Conservation (phyloP, 257 asterid species). For the Voacanga thouarsii region DNA sequence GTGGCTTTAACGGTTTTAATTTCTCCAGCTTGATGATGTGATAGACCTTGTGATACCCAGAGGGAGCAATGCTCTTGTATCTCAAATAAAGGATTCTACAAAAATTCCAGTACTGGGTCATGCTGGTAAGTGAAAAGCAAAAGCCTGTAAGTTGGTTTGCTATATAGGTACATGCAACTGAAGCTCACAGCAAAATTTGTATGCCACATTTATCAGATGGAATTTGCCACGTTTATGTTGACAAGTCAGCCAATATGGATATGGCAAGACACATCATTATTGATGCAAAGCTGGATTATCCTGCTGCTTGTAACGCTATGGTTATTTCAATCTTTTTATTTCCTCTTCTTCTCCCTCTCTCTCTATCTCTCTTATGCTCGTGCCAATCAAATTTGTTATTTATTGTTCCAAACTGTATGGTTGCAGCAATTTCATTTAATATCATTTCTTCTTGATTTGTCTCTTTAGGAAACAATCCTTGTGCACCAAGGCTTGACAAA, state of each 20-base stretch:
- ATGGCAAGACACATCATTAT: constrained; percentile 67
- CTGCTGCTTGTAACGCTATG: constrained; percentile 94
- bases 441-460: background rate
- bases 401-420: background rate
- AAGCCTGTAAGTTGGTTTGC: background rate
- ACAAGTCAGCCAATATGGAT: constrained; percentile 66
- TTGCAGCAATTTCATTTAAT: background rate
- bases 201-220: constrained; percentile 54
- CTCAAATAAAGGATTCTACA: constrained; percentile 68
- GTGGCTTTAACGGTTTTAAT: constrained; percentile 6
- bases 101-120: constrained; percentile 92
- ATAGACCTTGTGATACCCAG: constrained; percentile 90
- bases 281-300: constrained; percentile 83
- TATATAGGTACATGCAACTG: background rate
- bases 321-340: constrained; percentile 19
- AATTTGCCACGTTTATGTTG: constrained; percentile 81
- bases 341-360: background rate
- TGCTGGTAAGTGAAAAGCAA: constrained; percentile 51
- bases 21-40: constrained; percentile 71
- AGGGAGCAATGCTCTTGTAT: constrained; percentile 81
- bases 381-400: background rate
- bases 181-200: constrained; percentile 4
- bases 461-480: constrained; percentile 68
- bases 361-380: background rate
- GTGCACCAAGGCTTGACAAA: constrained; percentile 66